Evolutionary conservation across 768 basidiomycete genomes (phyloP).

Genomic region (Lactarius quietus): DNA sequence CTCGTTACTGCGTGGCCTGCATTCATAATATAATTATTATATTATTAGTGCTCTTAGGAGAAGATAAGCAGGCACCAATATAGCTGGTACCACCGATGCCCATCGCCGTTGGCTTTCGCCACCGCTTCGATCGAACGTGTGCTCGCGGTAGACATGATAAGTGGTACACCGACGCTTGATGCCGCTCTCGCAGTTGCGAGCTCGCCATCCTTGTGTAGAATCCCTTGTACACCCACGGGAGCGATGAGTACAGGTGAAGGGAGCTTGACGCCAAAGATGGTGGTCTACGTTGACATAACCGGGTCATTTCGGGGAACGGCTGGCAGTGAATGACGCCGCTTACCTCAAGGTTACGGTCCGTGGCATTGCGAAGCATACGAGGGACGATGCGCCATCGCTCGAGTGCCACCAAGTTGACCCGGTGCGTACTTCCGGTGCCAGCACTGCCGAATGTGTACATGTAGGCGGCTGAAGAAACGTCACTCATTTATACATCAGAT

Average conservation of each 20-base stretch:
- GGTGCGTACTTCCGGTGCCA: conserved; percentile 64
- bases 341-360: conserved; percentile 53
- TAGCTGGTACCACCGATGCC: conserved; percentile 75
- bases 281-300: conserved; percentile 44
- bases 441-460: conserved; percentile 77
- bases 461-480: conserved; percentile 58
- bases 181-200: conserved; percentile 59
- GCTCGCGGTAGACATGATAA: conserved; percentile 73
- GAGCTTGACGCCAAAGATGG: conserved; percentile 64
- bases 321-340: conserved; percentile 16
- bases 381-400: conserved; percentile 74
- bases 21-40: neutral
- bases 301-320: neutral
- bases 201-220: conserved; percentile 69
- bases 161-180: conserved; percentile 57
- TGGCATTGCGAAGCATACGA: conserved; percentile 66
- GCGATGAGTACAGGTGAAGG: conserved; percentile 62
- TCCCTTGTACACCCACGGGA: conserved; percentile 69
- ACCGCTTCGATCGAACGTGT: conserved; percentile 72
- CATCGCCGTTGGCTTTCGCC: conserved; percentile 62
- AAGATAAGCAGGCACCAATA: conserved; percentile 51
- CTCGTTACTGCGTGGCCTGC: conserved; percentile 59
- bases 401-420: conserved; percentile 60
- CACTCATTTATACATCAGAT: neutral
- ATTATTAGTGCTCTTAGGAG: neutral